Percentiles rank a stretch among this genome's conserved stretches.
Conservation (phyloP, 768 basidiomycete genomes). For the Naganishia friedmannii region DNA sequence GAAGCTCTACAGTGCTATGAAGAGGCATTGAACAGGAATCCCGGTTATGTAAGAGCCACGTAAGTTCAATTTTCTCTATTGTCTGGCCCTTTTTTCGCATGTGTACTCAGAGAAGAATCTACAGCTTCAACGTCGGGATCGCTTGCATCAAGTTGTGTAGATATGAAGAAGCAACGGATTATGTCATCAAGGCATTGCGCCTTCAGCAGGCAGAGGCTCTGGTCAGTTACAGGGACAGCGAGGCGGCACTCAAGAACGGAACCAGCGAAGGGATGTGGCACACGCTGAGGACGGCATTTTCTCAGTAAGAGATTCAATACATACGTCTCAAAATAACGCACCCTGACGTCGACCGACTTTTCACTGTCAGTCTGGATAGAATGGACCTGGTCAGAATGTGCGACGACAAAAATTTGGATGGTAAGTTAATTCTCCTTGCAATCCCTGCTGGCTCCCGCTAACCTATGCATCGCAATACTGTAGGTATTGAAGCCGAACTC, state of each 20-base stretch:
- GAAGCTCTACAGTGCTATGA: conserved; percentile 85
- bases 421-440: conserved; percentile 43
- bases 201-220: conserved; percentile 79
- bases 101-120: not conserved
- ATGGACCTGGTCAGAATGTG: conserved; percentile 73
- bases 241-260: conserved; percentile 60
- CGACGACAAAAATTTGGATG: conserved; percentile 68
- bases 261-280: conserved; percentile 81
- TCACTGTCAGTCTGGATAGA: conserved; percentile 59
- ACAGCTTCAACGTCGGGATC: conserved; percentile 87
- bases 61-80: conserved; percentile 41
- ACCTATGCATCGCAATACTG: not conserved
- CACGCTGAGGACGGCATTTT: conserved; percentile 73
- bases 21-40: conserved; percentile 79
- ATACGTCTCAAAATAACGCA: not conserved
- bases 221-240: conserved; percentile 51
- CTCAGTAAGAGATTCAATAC: conserved; percentile 56
- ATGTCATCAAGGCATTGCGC: conserved; percentile 81
- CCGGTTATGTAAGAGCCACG: conserved; percentile 86
- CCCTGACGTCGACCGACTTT: not conserved
- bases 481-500: conserved; percentile 20
- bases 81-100: conserved; percentile 3
- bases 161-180: conserved; percentile 79
- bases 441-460: not conserved
- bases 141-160: conserved; percentile 81